phyloP scores from a whole-genome alignment of 352 stramenopile species.

The Stramenopiles sp. region DNA sequence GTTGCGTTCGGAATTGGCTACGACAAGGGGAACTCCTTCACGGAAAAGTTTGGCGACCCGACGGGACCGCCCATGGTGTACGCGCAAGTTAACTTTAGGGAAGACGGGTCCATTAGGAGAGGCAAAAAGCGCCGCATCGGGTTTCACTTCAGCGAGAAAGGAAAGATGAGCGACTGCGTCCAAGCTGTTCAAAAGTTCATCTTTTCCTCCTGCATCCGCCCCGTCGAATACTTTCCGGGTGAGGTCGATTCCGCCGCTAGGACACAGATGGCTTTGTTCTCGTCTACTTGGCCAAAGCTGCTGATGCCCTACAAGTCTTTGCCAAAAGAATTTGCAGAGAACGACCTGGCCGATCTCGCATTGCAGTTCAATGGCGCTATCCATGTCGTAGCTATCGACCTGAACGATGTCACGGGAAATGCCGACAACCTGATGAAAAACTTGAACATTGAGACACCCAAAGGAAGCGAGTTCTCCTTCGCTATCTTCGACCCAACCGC shows the following conservation, averaged over 20 bases:
- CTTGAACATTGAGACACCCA: neutral
- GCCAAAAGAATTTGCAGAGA: neutral
- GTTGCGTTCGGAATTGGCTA: neutral
- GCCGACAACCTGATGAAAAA: neutral
- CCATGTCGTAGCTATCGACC: neutral
- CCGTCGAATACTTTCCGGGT: neutral
- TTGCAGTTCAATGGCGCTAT: neutral
- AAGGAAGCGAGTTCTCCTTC: too few species aligned
- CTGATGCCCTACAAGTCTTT: neutral
- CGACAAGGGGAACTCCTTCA: neutral
- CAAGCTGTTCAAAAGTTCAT: neutral
- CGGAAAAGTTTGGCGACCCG: neutral
- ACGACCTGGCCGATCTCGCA: neutral
- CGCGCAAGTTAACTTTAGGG: conserved; percentile 8
- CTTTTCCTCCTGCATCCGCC: neutral
- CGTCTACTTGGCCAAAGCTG: neutral
- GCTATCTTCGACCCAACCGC: too few species aligned
- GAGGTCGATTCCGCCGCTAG: neutral
- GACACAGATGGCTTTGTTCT: neutral
- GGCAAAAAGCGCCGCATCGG: neutral
- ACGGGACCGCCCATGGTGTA: neutral
- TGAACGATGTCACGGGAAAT: neutral
- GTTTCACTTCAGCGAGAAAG: neutral
- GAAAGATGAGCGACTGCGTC: neutral
- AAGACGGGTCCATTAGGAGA: conserved; percentile 1